These are phyloP conservation scores for Pseudevernia furfuracea DNA, from an alignment of 495 filamentous ascomycete genomes.

Conservation along the genomic window DNA sequence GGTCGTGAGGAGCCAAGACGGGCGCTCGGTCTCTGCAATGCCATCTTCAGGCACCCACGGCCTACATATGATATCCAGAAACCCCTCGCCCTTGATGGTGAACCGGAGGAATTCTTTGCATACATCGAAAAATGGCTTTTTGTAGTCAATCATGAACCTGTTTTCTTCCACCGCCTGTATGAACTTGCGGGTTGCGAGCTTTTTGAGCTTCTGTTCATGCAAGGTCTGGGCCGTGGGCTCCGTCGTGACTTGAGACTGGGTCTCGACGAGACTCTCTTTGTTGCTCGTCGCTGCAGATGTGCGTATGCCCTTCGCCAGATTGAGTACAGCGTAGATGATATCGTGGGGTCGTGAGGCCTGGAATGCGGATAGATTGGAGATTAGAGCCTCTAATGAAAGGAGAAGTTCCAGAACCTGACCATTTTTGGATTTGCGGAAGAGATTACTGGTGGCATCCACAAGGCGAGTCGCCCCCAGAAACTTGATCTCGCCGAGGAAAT, in stretches of 20 bases:
- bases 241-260: not conserved
- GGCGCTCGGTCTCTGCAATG: conserved; percentile 4
- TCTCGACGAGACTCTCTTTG: not conserved
- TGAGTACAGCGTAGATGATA: conserved; percentile 26
- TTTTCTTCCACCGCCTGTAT: not conserved
- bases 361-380: conserved; percentile 27
- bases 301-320: conserved; percentile 22
- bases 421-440: conserved; percentile 20
- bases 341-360: conserved; percentile 26
- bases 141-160: conserved; percentile 18
- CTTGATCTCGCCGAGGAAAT: conserved; percentile 20
- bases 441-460: conserved; percentile 24
- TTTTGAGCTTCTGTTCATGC: conserved; percentile 8
- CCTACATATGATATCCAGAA: conserved; percentile 30
- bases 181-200: not conserved
- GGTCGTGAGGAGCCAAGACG: conserved; percentile 24
- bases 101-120: conserved; percentile 26
- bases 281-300: conserved; percentile 11
- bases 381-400: conserved; percentile 26
- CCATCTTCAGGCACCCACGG: conserved; percentile 28
- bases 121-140: conserved; percentile 17
- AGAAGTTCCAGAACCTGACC: conserved; percentile 8
- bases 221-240: not conserved
- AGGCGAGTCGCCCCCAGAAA: conserved; percentile 22
- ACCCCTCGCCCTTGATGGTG: conserved; percentile 19